Evolutionary conservation across 2,329 filamentous ascomycete species (phyloP), one percentile per base, ranked within the genome.

Genomic region (Aspergillus sp.): DNA sequence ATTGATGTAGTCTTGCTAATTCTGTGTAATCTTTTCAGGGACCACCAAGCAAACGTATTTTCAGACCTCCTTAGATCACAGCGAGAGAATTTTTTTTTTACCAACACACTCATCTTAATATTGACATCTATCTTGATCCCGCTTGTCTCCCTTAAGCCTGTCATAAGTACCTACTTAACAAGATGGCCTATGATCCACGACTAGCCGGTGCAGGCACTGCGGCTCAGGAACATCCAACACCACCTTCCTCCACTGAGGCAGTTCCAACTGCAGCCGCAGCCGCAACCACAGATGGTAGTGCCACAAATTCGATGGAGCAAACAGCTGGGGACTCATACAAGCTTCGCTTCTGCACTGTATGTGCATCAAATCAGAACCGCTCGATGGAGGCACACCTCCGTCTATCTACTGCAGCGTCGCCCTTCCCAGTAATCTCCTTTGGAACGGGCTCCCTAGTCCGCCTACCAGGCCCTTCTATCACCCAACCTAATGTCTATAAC

Each of bases 311-410:
- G 6, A n/a, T 41, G 20, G 46, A 54, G 40, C 37, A 56, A 20
- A 7, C 57, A 30, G 27, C 27, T 30, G 27, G 27, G 24, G 79
- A 79, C n/a, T 85, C 82, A 52, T 96, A 88, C 82, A 96, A 95
- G 77, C 84, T 99, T 61, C 96, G 90, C 72, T 97, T 98, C 77
- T 97, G 93, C 80, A 98, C 95, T 3, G 93, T 99, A n/a, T 99
- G 95, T 77, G 95, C 95, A 7, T 96, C 92, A 70, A 99, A 99
- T 70, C 92, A 99, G 75, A 99, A 99, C 72, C 87, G 95, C 86
- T 96, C 91, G n/a, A 98, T 99, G 95, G 95, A 98, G 82, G 93
- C 93, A n/a, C 95, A 99, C 75, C 86, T 97, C 27, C 90, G 91
- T 62, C 87, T 99, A 34, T 91, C 95, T 4, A 85, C 89, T 59